Base-by-base conservation (phyloP, 495 filamentous ascomycete genomes). In the Neurospora sp. region DNA sequence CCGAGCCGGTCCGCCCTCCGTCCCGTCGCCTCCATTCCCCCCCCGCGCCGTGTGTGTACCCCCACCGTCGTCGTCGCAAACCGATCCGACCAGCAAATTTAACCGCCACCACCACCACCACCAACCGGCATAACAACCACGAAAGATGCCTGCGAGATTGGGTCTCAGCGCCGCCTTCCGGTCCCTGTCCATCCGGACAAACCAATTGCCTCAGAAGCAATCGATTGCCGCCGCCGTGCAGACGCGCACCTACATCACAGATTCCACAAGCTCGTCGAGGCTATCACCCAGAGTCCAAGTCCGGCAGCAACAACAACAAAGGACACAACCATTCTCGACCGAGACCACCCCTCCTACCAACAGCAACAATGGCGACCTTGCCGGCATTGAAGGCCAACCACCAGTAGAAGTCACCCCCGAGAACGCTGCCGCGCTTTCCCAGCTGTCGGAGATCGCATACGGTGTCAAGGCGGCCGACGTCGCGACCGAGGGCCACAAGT, bases 401-500 rank as follows among this genome's bases (percentile, higher is more conserved):
- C 76, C 39, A 80, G 79, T 65, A 35, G 27, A 65, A 35, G 53
- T 65, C 27, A 65, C 53, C 73, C 69, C 74, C 10, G 76, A 82
- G 41, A 84, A 85, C 69, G 75, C 76, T 42, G 59, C 75, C 65
- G 84, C 83, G 14, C 70, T 85, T 17, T 73, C 69, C 14, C 78
- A 81, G 40, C 78, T 85, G 61, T 73, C 80, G 42, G 73, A 78
- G 75, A 74, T 78, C 37, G 71, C 79, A 27, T 80, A 81, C 48
- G 80, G 80, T 20, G 53, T 81, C 7, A 72, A 77, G 45, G 73
- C 79, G 20, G 75, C 73, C 42, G 76, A 81, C 75, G 59, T 74
- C 12, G 14, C 70, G 6, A 48, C 75, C 65, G 83, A 84, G 27
- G 93, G 93, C 31, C 84, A 92, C 76, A 96, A 94, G 76, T 98